Evolutionary conservation across 176 grass and related monocot species (phyloP).

Genomic region (Oryza meridionalis): DNA sequence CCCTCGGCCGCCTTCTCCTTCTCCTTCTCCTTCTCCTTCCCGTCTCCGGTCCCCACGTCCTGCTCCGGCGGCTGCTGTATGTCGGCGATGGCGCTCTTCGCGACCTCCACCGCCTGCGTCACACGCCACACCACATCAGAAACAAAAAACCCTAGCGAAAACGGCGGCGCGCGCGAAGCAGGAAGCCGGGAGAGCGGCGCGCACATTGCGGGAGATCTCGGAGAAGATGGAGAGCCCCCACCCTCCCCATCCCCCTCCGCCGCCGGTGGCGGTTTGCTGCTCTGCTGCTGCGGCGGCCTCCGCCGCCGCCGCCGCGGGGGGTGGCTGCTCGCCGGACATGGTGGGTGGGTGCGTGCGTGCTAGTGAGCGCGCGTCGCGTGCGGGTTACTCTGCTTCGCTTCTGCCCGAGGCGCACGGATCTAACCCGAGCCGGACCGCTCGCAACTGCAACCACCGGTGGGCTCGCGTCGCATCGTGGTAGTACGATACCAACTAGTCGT

Average conservation of each 20-base stretch:
- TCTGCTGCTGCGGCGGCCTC: neutral
- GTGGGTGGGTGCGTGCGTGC: conserved; percentile 19
- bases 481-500: neutral
- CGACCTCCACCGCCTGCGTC: conserved; percentile 82
- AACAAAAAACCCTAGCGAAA: neutral
- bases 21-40: neutral
- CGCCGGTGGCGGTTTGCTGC: conserved; percentile 50
- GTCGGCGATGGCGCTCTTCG: conserved; percentile 79
- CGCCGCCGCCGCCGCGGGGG: conserved; percentile 12
- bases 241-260: conserved; percentile 84
- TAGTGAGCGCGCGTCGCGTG: conserved; percentile 24
- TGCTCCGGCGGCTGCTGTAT: conserved; percentile 59
- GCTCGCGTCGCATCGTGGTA: neutral
- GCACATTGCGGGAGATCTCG: conserved; percentile 87
- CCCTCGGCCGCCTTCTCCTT: neutral
- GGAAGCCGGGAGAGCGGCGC: conserved; percentile 22
- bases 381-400: conserved; percentile 22
- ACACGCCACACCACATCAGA: conserved; percentile 4
- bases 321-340: conserved; percentile 56
- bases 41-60: conserved; percentile 21
- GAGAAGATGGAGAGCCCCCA: conserved; percentile 95
- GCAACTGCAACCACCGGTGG: conserved; percentile 47
- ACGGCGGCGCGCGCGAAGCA: neutral
- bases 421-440: conserved; percentile 1
- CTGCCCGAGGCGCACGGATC: conserved; percentile 43